These are phyloP conservation scores for Auricularia sp. DNA, from an alignment of 768 basidiomycete species.

Conservation along the genomic window DNA sequence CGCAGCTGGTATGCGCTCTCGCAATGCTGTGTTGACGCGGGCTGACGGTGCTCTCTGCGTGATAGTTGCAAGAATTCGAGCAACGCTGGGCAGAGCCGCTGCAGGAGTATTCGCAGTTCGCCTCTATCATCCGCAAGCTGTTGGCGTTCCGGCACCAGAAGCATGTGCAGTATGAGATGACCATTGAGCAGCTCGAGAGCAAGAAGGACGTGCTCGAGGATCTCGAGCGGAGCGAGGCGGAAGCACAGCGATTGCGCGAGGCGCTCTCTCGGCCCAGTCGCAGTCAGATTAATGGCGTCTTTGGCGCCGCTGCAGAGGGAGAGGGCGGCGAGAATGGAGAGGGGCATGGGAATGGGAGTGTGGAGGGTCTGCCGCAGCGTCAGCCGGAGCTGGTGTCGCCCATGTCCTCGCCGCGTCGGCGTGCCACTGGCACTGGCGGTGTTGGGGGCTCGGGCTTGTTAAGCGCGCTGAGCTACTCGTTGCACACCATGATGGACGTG, in stretches of 20 bases:
- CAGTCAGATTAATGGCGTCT: constrained; percentile 19
- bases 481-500: constrained; percentile 98
- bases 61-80: constrained; percentile 85
- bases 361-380: not conserved
- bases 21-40: constrained; percentile 2
- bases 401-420: constrained; percentile 40
- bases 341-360: not conserved
- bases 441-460: constrained; percentile 57
- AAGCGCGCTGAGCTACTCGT: constrained; percentile 84
- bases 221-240: constrained; percentile 84
- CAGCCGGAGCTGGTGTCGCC: constrained; percentile 44
- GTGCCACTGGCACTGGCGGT: constrained; percentile 41
- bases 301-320: constrained; percentile 14
- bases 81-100: constrained; percentile 92
- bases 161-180: constrained; percentile 96
- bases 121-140: constrained; percentile 85
- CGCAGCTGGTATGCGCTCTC: constrained; percentile 55
- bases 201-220: constrained; percentile 81
- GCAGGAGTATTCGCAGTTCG: constrained; percentile 93
- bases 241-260: constrained; percentile 80
- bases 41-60: not conserved
- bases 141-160: constrained; percentile 95
- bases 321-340: constrained; percentile 12
- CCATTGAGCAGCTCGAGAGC: constrained; percentile 76
- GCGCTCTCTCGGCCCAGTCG: constrained; percentile 54